These are phyloP conservation scores for Bryum argenteum DNA, from an alignment of 225 moss, liverwort and hornwort genomes.

Conservation along the genomic window DNA sequence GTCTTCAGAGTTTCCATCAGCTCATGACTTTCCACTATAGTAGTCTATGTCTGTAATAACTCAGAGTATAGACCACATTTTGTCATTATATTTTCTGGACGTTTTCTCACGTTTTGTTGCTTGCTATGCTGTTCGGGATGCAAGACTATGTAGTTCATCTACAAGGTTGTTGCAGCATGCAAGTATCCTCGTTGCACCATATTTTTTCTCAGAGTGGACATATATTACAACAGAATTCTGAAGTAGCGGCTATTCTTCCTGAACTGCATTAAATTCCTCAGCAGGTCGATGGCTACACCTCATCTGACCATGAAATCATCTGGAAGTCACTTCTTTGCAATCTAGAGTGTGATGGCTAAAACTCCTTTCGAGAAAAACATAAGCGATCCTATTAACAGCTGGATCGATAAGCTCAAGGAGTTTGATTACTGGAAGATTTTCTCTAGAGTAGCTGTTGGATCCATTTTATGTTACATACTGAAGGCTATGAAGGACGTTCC, in stretches of 20 bases:
- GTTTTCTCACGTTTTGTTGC: background rate
- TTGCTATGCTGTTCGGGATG: background rate
- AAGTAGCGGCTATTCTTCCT: constrained; percentile 27
- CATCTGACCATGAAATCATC: background rate
- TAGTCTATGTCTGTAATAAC: background rate
- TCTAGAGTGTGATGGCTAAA: constrained; percentile 28
- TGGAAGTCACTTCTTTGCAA: background rate
- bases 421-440: constrained; percentile 41
- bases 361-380: background rate
- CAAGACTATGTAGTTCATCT: background rate
- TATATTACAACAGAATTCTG: constrained; percentile 24
- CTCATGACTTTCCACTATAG: background rate
- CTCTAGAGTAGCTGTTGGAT: constrained; percentile 36
- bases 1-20: background rate
- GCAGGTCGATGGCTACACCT: background rate
- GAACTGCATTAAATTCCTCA: constrained; percentile 33
- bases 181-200: constrained; percentile 23
- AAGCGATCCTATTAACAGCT: constrained; percentile 11
- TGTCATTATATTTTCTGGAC: background rate
- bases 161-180: constrained; percentile 19
- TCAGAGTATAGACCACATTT: background rate
- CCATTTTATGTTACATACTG: constrained; percentile 37
- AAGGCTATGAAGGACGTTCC: constrained; percentile 41
- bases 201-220: constrained; percentile 19
- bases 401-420: constrained; percentile 16